Evolutionary conservation across 495 filamentous ascomycete genomes (phyloP), one percentile per base, ranked within the genome.

Genomic region (Emericellopsis terricola): DNA sequence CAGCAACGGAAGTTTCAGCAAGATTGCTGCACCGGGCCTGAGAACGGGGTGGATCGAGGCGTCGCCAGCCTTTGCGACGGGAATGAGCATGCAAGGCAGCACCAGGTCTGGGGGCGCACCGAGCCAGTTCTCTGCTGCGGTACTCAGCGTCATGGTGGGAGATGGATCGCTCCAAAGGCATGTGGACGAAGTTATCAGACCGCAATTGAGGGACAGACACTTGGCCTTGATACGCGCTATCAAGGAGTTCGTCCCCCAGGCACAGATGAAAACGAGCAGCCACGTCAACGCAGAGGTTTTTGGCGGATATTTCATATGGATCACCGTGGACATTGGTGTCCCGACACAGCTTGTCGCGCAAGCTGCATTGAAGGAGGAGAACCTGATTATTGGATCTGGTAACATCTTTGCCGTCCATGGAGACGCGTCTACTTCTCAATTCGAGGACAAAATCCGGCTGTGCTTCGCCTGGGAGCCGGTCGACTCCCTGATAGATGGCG

Each of bases 271-370:
- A 0, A 48, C 51, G 35, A 33, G 38, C 0, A 51, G 44, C 11
- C 38, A 44, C 4, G 26, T 29, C 2, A 39, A 39, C 3, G 37
- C 42, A 13, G 45, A 51, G 2, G 34, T 65, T 10, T 62, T 59
- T 35, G 83, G 83, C 0, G 84, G 84, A 0, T 91, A 83, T 50
- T 91, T 89, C 47, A 55, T 85, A 21, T 93, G 83, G 81, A 45
- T 89, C 13, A 53, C 55, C 7, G 51, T 93, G 13, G 78, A 79
- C 0, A 34, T 43, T 8, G 51, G 45, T n/a, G 27, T 36, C 1
- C 30, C 42, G 16, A 73, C 71, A 2, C 49, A 49, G 19, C 63
- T 56, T n/a, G 57, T 91, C 10, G 68, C 71, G 8, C 39, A 58
- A 33, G 51, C 51, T 19, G 69, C 70, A 5, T 49, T 57, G 43